Evolutionary conservation across 345 rosid species (phyloP).

Genomic region (Aegle marmelos): DNA sequence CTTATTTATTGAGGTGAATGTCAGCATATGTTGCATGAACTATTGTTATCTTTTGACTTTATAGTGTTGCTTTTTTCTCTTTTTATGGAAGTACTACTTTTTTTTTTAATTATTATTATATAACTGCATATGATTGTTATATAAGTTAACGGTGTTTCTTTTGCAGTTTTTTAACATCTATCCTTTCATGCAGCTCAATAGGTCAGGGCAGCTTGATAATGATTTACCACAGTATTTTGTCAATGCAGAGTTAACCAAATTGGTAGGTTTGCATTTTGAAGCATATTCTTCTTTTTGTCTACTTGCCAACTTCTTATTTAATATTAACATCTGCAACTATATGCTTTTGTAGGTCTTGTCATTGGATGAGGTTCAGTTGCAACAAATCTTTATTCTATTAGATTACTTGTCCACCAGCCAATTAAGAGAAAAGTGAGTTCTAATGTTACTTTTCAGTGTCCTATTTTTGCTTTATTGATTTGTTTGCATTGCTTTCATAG

Average conservation of each 20-base stretch:
- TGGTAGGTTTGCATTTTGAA: slow-evolving; percentile 47
- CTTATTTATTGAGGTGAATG: not conserved
- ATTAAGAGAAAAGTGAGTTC: slow-evolving; percentile 78
- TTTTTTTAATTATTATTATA: no score
- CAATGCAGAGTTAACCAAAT: slow-evolving; percentile 53
- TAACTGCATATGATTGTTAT: not conserved
- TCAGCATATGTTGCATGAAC: not conserved
- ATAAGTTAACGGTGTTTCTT: not conserved
- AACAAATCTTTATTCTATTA: slow-evolving; percentile 55
- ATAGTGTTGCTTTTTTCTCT: not conserved
- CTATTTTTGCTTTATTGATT: not conserved
- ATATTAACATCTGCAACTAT: slow-evolving; percentile 2
- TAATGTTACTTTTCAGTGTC: slow-evolving; percentile 2
- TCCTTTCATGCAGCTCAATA: slow-evolving; percentile 50
- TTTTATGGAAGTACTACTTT: not conserved
- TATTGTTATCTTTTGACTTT: not conserved
- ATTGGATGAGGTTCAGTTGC: slow-evolving; percentile 75
- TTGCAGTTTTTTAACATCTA: slow-evolving; percentile 5
- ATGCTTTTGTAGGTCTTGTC: slow-evolving; percentile 44
- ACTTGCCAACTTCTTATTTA: not conserved
- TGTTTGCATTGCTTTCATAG: not conserved
- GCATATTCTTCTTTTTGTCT: not conserved
- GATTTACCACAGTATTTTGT: slow-evolving; percentile 79
- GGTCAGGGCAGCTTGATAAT: slow-evolving; percentile 64
- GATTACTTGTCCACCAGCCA: slow-evolving; percentile 69